Base-by-base conservation (phyloP, 1,139 yeast species). In the Saccharomyces hybrid region DNA sequence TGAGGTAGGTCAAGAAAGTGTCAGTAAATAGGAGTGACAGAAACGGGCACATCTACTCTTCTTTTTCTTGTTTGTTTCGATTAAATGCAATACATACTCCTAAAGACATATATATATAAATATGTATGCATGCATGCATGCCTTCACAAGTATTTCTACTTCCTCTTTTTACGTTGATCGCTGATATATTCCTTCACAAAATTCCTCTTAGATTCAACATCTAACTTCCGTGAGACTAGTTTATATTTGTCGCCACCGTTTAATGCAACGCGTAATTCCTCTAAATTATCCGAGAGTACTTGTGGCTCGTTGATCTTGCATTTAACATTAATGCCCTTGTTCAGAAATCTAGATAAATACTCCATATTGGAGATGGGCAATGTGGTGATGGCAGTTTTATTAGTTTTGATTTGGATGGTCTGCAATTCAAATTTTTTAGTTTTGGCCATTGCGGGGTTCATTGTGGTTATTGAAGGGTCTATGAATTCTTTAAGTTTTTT, bases 381-480 rank as follows among this genome's bases (percentile, higher is more conserved):
- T 3, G 75, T 74, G 1, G 74, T 70, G 0, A 65, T 65, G 19
- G 71, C 53, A 1, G 70, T 63, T 13, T 81, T 80, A 48, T 68
- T 66, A 29, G 76, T 58, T 58, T 77, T 79, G 52, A 81, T 59
- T 29, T 78, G 75, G 41, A 81, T 56, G 0, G 81, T 72, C 59
- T 77, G 80, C 52, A 78, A 62, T 49, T 65, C 28, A 48, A 38
- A 16, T 49, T 28, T n/a, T 53, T 31, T 2, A 51, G 41, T 27
- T 54, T 29, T 19, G 54, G 50, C 29, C 54, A 48, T 32, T 32
- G 27, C 26, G 38, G n/a, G 32, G 46, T 23, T 34, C 65, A 42
- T 58, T 61, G 14, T 38, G n/a, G 44, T n/a, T n/a, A 38, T 3
- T 16, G 44, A 38, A 11, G 48, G 48, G 16, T 57, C 50, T 13